These are phyloP conservation scores for Kodamaea neixiangensis DNA, from an alignment of 805 yeast genomes.

Conservation along the genomic window DNA sequence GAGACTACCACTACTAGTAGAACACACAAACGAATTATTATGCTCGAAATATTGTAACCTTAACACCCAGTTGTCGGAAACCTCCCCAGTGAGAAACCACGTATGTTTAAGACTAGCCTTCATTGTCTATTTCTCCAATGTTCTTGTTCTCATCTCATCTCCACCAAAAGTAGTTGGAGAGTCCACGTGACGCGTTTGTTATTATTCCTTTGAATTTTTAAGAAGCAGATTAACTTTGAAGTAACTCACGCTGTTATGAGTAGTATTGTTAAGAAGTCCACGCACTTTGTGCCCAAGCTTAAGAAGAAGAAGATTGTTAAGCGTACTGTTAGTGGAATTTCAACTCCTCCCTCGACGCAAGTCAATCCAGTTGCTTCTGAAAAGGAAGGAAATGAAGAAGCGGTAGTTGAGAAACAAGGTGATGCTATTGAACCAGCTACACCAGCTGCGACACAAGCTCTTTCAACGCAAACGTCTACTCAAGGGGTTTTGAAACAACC, in stretches of 20 bases:
- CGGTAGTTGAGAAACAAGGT: not conserved
- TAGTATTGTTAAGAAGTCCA: constrained; percentile 50
- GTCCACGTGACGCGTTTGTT: constrained; percentile 3
- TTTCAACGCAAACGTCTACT: constrained; percentile 13
- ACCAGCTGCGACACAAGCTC: not conserved
- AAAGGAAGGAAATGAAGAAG: constrained; percentile 1
- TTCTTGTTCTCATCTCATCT: constrained; percentile 1
- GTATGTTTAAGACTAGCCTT: constrained; percentile 16
- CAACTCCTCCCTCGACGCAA: constrained; percentile 22
- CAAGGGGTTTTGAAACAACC: constrained; percentile 9
- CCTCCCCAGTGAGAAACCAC: constrained; percentile 20
- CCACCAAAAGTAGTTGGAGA: not conserved
- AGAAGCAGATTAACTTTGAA: not conserved
- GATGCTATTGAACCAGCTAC: not conserved
- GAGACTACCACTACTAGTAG: constrained; percentile 51
- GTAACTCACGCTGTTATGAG: constrained; percentile 37
- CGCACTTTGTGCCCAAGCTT: constrained; percentile 66
- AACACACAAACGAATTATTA: constrained; percentile 35
- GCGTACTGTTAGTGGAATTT: constrained; percentile 9
- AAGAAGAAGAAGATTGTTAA: constrained; percentile 24
- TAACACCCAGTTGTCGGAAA: constrained; percentile 52
- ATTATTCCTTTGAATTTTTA: not conserved
- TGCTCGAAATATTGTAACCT: constrained; percentile 32
- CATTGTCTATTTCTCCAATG: constrained; percentile 15
- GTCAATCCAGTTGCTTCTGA: not conserved